Conservation (phyloP, 2,329 filamentous ascomycete genomes). For the Dactylellina sp. region DNA sequence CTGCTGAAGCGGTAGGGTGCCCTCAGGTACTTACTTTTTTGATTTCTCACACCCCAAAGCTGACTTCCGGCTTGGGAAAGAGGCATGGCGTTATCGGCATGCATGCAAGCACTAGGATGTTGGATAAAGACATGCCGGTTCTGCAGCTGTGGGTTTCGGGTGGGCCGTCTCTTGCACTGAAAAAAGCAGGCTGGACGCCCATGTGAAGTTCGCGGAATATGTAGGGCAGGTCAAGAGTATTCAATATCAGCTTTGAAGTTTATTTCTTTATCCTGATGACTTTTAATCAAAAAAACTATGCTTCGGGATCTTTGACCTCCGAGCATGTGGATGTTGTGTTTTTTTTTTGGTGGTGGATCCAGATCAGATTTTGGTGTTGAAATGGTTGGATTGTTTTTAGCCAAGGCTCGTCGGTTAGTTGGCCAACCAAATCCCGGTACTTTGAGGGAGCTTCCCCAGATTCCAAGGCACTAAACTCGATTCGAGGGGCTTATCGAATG, state of each 20-base stretch:
- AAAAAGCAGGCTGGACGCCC: slow-evolving; percentile 18
- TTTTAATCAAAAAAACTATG: background rate
- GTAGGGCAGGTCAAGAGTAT: slow-evolving; percentile 6
- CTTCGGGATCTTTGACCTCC: slow-evolving; percentile 17
- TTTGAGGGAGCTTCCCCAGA: slow-evolving; percentile 39
- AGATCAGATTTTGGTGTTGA: slow-evolving; percentile 43
- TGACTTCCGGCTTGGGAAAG: slow-evolving; percentile 47
- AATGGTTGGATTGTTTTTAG: slow-evolving; percentile 44
- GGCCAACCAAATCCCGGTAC: slow-evolving; percentile 41
- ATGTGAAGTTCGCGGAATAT: slow-evolving; percentile 6
- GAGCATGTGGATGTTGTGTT: slow-evolving; percentile 25
- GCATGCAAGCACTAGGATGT: slow-evolving; percentile 53
- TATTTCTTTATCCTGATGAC: background rate
- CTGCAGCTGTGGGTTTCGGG: slow-evolving; percentile 28
- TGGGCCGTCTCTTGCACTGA: slow-evolving; percentile 1
- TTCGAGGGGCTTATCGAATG: slow-evolving; percentile 32
- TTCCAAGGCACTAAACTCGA: slow-evolving; percentile 31
- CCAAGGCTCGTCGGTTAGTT: slow-evolving; percentile 48
- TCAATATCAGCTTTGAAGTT: slow-evolving; percentile 15
- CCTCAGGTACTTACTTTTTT: slow-evolving; percentile 5
- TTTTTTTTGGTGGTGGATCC: slow-evolving; percentile 15
- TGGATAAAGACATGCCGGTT: slow-evolving; percentile 53
- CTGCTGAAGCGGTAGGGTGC: slow-evolving; percentile 28
- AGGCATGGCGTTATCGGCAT: slow-evolving; percentile 56
- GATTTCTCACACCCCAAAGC: slow-evolving; percentile 16